A percentile compares a stretch with the other conserved stretches of the same genome.
phyloP scores from a whole-genome alignment of 2,329 filamentous ascomycete genomes.

The Ophiostoma montium region DNA sequence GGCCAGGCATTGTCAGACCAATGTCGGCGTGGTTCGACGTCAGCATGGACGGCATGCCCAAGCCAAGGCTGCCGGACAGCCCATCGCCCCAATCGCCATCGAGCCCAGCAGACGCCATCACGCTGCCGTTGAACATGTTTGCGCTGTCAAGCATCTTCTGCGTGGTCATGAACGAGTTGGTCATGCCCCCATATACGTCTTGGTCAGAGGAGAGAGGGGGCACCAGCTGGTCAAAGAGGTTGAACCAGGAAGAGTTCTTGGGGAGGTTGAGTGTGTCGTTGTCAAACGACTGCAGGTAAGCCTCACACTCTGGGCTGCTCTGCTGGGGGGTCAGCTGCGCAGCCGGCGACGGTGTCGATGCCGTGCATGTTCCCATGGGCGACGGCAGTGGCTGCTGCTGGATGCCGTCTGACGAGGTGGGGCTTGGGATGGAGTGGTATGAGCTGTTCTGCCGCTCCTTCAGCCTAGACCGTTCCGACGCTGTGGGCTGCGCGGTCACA shows the following conservation, averaged over 20 bases:
- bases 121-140: conserved; percentile 1
- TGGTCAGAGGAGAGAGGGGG: not conserved
- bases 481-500: not conserved
- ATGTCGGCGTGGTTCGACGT: not conserved
- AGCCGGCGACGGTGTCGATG: not conserved
- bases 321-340: not conserved
- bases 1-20: not conserved
- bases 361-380: conserved; percentile 1
- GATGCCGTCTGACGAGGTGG: not conserved
- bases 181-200: conserved; percentile 15
- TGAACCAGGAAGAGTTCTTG: conserved; percentile 4
- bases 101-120: conserved; percentile 1
- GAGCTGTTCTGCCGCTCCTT: not conserved
- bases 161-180: conserved; percentile 14
- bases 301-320: conserved; percentile 3
- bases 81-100: not conserved
- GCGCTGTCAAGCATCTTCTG: conserved; percentile 4
- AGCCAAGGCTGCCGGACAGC: not conserved
- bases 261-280: not conserved
- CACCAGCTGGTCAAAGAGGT: conserved; percentile 6
- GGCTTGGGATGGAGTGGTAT: not conserved
- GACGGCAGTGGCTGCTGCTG: conserved; percentile 4
- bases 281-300: not conserved
- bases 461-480: not conserved
- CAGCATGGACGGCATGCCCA: conserved; percentile 1